Evolutionary conservation across 768 basidiomycete species (phyloP), one percentile per base, ranked within the genome.

Genomic region (Termitomyces sp.): DNA sequence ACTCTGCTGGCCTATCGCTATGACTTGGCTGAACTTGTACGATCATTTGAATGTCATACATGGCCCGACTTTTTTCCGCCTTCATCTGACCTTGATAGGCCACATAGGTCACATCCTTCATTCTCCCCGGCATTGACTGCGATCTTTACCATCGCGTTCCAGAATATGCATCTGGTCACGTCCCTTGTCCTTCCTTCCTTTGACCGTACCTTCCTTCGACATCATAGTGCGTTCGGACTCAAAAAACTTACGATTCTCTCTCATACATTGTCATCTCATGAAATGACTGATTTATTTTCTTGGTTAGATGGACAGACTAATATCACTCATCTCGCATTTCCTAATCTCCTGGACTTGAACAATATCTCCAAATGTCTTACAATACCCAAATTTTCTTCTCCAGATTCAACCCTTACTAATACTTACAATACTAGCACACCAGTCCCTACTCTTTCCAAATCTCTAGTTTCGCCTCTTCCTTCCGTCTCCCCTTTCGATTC

Each of bases 281-380:
- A 79, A 60, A 68, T 63, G 30, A 63, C 62, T 26, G 66, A 70
- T 13, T 48, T 77, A 48, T 74, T 79, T 48, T 66, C 70, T 26
- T 76, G 77, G 77, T 65, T 79, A 33, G 72, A 76, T 55, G 76
- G 76, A 33, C 75, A 79, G 60, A 69, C 68, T 38, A 76, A 77
- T 60, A 68, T 80, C 57, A 68, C 67, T 33, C 61, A 67, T 9
- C 67, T 81, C 44, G 68, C 65, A 11, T 74, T 81, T 44, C 77
- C 77, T 24, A 68, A 74, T 48, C 69, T 79, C 30, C 60, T 71
- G 41, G 68, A 68, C 35, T 56, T 62, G 46, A 45, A 52, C 40
- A 54, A 61, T 50, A 59, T 57, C 28, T 59, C 36, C 26, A 14
- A 52, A 28, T 51, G 41, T 28, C 18, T 46, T 33, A 47, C 56